Percentiles rank a stretch among this genome's conserved stretches.
phyloP scores from a whole-genome alignment of 164 flowering plant species.

The Cinnamomum chago region DNA sequence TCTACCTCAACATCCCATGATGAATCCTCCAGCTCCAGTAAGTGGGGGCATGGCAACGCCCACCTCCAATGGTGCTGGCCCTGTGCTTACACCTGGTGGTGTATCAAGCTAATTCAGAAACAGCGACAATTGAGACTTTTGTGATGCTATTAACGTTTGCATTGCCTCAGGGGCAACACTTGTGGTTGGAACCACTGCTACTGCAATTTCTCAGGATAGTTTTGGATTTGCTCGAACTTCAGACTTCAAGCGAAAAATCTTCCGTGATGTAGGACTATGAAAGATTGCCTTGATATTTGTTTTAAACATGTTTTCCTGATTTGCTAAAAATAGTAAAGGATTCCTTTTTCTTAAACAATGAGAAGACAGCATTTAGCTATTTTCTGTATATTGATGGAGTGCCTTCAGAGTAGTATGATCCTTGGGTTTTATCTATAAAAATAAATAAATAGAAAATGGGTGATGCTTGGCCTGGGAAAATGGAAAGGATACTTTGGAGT shows the following conservation, averaged over 20 bases:
- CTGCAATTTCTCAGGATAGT: conserved; percentile 11
- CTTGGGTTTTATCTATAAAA: too few relatives aligned
- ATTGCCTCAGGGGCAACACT: conserved; percentile 7
- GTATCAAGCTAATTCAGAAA: conserved; percentile 44
- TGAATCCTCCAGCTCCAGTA: conserved; percentile 26
- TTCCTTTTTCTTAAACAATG: too few relatives aligned
- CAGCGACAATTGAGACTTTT: conserved; percentile 39
- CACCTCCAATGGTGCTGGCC: conserved; percentile 35
- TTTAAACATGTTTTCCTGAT: too few relatives aligned
- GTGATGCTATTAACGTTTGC: conserved; percentile 33
- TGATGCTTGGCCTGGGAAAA: too few relatives aligned
- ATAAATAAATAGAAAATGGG: too few relatives aligned
- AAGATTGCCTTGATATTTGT: too few relatives aligned
- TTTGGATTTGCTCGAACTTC: conserved; percentile 30
- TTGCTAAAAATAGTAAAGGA: too few relatives aligned
- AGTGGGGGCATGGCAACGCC: conserved; percentile 42
- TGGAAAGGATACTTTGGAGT: too few relatives aligned
- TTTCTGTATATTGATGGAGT: too few relatives aligned
- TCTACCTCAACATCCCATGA: conserved; percentile 46
- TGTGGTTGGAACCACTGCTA: conserved; percentile 9
- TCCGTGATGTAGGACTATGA: too few relatives aligned
- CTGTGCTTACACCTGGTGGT: conserved; percentile 31
- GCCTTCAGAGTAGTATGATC: too few relatives aligned
- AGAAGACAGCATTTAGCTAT: too few relatives aligned
- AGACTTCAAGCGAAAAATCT: conserved; percentile 11